phyloP scores from a whole-genome alignment of 1,284 basidiomycete genomes.

The Mycena citricolor region DNA sequence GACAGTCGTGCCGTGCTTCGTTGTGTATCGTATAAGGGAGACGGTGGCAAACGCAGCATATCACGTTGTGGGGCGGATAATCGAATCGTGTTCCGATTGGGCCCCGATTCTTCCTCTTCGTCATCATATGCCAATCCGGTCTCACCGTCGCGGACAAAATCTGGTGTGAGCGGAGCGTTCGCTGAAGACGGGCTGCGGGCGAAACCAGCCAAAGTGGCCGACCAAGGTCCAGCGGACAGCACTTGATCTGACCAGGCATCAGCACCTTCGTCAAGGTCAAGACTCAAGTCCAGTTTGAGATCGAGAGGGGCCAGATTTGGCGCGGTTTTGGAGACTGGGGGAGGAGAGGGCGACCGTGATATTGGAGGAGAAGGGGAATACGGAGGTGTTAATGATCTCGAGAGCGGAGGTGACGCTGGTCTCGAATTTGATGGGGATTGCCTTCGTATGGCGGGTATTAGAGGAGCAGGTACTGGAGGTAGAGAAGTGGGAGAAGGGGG shows the following conservation, averaged over 20 bases:
- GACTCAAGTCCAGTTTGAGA: constrained; percentile 14
- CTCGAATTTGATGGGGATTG: not conserved
- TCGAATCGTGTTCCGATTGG: too few species aligned
- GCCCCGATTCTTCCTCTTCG: too few species aligned
- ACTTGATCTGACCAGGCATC: constrained; percentile 20
- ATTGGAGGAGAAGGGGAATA: constrained; percentile 2
- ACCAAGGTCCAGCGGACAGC: constrained; percentile 19
- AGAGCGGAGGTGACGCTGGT: not conserved
- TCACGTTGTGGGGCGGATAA: too few species aligned
- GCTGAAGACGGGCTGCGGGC: not conserved
- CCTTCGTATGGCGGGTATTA: not conserved
- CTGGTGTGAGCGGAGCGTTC: constrained; percentile 9
- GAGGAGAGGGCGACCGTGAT: constrained; percentile 6
- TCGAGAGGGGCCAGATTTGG: constrained; percentile 13
- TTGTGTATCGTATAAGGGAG: too few species aligned
- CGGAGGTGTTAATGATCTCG: not conserved
- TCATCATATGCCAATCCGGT: too few species aligned
- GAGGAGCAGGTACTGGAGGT: not conserved
- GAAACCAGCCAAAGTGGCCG: constrained; percentile 1
- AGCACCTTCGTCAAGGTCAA: constrained; percentile 11
- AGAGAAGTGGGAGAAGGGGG: constrained; percentile 1
- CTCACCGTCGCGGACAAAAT: too few species aligned
- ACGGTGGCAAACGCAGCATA: too few species aligned
- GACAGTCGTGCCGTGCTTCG: not conserved
- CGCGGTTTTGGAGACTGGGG: constrained; percentile 1